A percentile compares a stretch with the other conserved stretches of the same genome.
These are phyloP conservation scores for Papiliotrema terrestris DNA, from an alignment of 1,284 basidiomycete species.

Conservation along the genomic window DNA sequence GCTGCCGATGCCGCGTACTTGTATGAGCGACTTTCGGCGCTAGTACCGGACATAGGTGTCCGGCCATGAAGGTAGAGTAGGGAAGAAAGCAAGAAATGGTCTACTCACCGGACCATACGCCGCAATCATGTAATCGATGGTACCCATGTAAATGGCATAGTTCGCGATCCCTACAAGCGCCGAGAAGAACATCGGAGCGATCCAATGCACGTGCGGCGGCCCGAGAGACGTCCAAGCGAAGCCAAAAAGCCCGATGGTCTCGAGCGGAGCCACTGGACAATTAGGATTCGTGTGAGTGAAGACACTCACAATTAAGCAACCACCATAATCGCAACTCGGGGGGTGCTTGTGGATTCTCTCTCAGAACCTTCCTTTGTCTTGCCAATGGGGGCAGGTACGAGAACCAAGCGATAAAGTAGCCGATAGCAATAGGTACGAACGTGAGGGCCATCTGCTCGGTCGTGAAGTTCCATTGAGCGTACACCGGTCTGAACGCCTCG, in stretches of 20 bases:
- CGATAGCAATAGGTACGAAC: constrained; percentile 38
- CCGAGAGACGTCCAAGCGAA: constrained; percentile 51
- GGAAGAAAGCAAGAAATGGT: too few relatives aligned
- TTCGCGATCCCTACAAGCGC: constrained; percentile 50
- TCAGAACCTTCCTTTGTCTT: constrained; percentile 27
- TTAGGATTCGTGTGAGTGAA: constrained; percentile 17
- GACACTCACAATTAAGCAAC: too few relatives aligned
- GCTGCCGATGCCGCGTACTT: too few relatives aligned
- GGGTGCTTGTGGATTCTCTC: constrained; percentile 22
- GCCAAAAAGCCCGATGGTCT: constrained; percentile 48
- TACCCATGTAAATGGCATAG: constrained; percentile 38
- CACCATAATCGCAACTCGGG: too few relatives aligned
- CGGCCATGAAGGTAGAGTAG: too few relatives aligned
- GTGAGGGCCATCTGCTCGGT: constrained; percentile 14
- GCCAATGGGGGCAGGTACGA: constrained; percentile 44
- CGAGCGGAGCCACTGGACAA: constrained; percentile 29
- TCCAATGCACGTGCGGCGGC: constrained; percentile 40
- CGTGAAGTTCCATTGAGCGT: constrained; percentile 47
- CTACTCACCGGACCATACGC: constrained; percentile 41
- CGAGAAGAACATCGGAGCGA: constrained; percentile 50
- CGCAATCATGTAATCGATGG: constrained; percentile 49
- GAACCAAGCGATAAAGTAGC: constrained; percentile 47
- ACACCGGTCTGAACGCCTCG: constrained; percentile 48
- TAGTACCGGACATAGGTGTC: too few relatives aligned
- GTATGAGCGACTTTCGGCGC: too few relatives aligned